Evolutionary conservation across 1,139 yeast genomes (phyloP), one percentile per base, ranked within the genome.

Genomic region (Saccharomyces uvarum): DNA sequence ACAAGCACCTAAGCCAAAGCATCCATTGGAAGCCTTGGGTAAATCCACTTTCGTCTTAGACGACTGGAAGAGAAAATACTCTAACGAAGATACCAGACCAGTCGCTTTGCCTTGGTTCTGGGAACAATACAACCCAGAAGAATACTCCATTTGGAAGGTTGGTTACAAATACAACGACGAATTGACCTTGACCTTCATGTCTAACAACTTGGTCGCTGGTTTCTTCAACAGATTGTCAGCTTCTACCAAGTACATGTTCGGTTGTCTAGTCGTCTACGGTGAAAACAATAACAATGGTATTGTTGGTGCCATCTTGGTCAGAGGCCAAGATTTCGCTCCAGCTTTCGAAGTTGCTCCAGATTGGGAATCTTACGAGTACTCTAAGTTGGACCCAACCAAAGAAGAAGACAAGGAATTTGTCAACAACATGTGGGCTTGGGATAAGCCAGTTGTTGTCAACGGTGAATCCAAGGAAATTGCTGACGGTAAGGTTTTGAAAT

Each of bases 311-410:
- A 86, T 93, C 80, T 76, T 93, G 71, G 84, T 93, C 71, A 88
- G 98, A 79, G 99, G 99, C 70, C 90, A 93, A 76, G 97, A 93
- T 62, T 77, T 69, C 71, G 81, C 65, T 57, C 96, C 97, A 73
- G 99, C 97, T 62, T 90, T 93, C 71, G 88, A 93, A 64, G 98
- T 93, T 74, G 99, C 99, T 71, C 98, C 99, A 76, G 99, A 90
- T 78, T 89, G 95, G 95, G 98, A 91, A 78, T 83, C 89, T 47
- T 86, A 83, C 76, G 70, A 70, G 56, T 84, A 78, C 81, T 70
- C 78, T 69, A 78, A 81, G 76, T 77, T 86, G 68, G 91, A 86
- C 70, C 75, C 84, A 56, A 66, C 85, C 68, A 81, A 80, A 66
- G 63, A 59, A 59, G 86, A 78, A 69, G 87, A 81, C 77, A 83